These are phyloP conservation scores for Dioszegia aurantiaca DNA, from an alignment of 768 basidiomycete genomes.

Conservation along the genomic window DNA sequence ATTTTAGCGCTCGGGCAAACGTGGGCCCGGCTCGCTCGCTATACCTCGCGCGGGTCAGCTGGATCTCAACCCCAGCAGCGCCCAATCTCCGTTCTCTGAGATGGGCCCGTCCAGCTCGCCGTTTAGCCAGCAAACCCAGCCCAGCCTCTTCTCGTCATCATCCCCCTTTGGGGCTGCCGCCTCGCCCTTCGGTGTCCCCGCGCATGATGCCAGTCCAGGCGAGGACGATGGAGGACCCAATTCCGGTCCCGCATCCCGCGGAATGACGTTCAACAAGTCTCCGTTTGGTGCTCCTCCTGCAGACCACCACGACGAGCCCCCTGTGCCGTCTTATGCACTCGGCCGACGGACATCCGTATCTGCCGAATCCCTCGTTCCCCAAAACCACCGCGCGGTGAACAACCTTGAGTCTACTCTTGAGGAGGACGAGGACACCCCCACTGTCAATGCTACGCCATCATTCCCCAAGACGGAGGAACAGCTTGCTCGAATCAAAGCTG, in stretches of 20 bases:
- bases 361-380: constrained; percentile 90
- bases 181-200: background rate
- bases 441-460: constrained; percentile 53
- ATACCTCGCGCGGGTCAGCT: constrained; percentile 6
- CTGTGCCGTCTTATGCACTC: constrained; percentile 61
- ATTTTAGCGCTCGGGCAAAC: constrained; percentile 13
- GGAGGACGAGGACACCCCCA: constrained; percentile 54
- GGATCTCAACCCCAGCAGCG: constrained; percentile 6
- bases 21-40: constrained; percentile 10
- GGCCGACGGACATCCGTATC: constrained; percentile 91
- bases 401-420: constrained; percentile 33
- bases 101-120: constrained; percentile 43
- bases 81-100: constrained; percentile 48
- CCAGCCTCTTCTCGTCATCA: constrained; percentile 29
- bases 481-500: constrained; percentile 76
- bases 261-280: constrained; percentile 13
- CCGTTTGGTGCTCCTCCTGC: constrained; percentile 29
- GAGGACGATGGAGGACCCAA: constrained; percentile 15
- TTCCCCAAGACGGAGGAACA: constrained; percentile 84
- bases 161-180: constrained; percentile 21
- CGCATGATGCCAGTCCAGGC: constrained; percentile 2
- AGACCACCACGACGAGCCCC: constrained; percentile 43
- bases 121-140: constrained; percentile 35
- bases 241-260: constrained; percentile 10
- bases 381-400: constrained; percentile 27